Evolutionary conservation across 177 flowering plant species (phyloP).

Genomic region (Vitis hybrid): DNA sequence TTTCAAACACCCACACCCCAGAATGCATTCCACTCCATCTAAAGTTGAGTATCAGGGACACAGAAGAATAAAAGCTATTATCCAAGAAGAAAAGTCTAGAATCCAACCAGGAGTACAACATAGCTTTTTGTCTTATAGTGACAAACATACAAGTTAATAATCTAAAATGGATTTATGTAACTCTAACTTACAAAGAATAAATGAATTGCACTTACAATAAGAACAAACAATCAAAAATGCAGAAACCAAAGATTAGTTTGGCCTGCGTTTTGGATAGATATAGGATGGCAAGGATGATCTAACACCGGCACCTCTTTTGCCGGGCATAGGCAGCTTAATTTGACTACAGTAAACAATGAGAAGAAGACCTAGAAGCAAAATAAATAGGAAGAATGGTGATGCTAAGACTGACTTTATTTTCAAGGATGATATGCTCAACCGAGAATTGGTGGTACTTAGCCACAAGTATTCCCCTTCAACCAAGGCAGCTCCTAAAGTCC

Average conservation of each 20-base stretch:
- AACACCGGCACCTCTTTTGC: slow-evolving; percentile 24
- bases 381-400: slow-evolving; percentile 30
- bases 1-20: no score
- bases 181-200: no score
- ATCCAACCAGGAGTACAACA: no score
- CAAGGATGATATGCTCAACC: slow-evolving; percentile 4
- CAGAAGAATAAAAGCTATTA: no score
- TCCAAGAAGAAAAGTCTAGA: no score
- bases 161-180: no score
- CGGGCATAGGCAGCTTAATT: slow-evolving; percentile 37
- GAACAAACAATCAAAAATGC: no score
- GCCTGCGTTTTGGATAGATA: slow-evolving; percentile 27
- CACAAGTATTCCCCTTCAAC: slow-evolving; percentile 42
- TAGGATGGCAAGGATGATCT: slow-evolving; percentile 37
- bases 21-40: no score
- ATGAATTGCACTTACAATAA: no score
- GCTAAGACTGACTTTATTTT: slow-evolving; percentile 15
- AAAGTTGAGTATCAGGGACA: no score
- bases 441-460: slow-evolving; percentile 15
- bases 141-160: no score
- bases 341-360: slow-evolving; percentile 31
- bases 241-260: slow-evolving; percentile 18
- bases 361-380: slow-evolving; percentile 25
- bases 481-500: slow-evolving; percentile 76
- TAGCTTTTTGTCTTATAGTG: no score